Conservation (phyloP, 2,329 filamentous ascomycete species). For the Exserohilum rostratum region DNA sequence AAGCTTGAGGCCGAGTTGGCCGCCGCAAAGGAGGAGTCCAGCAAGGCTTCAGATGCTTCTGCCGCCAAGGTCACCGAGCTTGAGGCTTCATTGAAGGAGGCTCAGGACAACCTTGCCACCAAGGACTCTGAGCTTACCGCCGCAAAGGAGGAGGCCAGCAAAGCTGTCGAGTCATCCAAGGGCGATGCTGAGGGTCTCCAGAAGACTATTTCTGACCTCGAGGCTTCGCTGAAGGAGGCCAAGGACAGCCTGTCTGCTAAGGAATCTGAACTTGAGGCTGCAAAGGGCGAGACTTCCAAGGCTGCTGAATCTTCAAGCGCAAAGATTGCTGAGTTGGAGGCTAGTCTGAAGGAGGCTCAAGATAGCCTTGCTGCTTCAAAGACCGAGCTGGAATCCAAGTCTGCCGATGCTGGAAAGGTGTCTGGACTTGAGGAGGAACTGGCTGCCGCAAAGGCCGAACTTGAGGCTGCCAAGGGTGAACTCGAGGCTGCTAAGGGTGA, state of each 20-base stretch:
- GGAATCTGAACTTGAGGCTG: slow-evolving; percentile 25
- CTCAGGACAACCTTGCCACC: slow-evolving; percentile 22
- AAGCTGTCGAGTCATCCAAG: slow-evolving; percentile 26
- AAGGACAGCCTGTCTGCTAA: slow-evolving; percentile 15
- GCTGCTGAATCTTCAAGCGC: slow-evolving; percentile 23
- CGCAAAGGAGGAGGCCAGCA: slow-evolving; percentile 25
- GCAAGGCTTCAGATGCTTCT: slow-evolving; percentile 26
- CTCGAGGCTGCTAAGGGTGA: slow-evolving; percentile 12
- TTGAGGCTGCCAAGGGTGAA: slow-evolving; percentile 19
- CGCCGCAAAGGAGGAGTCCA: slow-evolving; percentile 20
- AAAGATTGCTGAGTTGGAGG: slow-evolving; percentile 31
- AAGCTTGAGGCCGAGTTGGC: slow-evolving; percentile 25
- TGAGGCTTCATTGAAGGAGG: slow-evolving; percentile 26
- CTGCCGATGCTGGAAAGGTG: slow-evolving; percentile 26
- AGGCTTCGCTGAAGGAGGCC: slow-evolving; percentile 18
- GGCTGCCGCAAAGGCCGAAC: slow-evolving; percentile 22
- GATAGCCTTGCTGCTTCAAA: slow-evolving; percentile 32
- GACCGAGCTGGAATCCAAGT: slow-evolving; percentile 24
- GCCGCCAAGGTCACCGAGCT: slow-evolving; percentile 34
- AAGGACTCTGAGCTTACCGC: slow-evolving; percentile 33
- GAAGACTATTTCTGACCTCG: slow-evolving; percentile 28
- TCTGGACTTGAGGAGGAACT: slow-evolving; percentile 25
- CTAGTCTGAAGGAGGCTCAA: slow-evolving; percentile 28
- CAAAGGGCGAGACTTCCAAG: slow-evolving; percentile 23
- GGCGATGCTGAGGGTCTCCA: slow-evolving; percentile 21